Evolutionary conservation across 2,329 filamentous ascomycete genomes (phyloP).

Genomic region (Chaetomium olivaceum): DNA sequence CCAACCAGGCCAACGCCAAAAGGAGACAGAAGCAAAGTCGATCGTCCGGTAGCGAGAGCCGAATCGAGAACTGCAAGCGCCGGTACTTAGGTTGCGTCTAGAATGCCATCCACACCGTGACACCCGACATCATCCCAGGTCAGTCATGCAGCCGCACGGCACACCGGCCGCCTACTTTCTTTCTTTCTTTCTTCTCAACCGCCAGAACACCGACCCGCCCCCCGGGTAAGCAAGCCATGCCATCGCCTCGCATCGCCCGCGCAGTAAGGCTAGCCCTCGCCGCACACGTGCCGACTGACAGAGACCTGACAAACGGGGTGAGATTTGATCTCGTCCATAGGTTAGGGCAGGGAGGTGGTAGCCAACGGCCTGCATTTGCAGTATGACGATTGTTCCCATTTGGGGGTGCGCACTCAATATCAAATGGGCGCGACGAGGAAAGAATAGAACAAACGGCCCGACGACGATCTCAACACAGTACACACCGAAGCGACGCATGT

Average conservation of each 20-base stretch:
- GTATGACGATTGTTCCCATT: neutral
- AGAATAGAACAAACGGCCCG: neutral
- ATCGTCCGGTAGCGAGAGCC: slow-evolving; percentile 15
- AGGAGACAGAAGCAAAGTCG: neutral
- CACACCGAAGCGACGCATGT: too few species aligned
- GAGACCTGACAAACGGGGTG: neutral
- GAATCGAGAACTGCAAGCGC: slow-evolving; percentile 15
- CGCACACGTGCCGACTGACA: neutral
- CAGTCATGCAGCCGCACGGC: slow-evolving; percentile 2
- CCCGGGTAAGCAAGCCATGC: neutral
- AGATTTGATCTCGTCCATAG: neutral
- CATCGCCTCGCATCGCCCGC: neutral
- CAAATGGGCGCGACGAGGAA: neutral
- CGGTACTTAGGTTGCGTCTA: slow-evolving; percentile 8
- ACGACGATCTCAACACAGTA: neutral
- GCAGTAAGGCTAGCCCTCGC: neutral
- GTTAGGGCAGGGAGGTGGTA: neutral
- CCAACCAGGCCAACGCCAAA: neutral
- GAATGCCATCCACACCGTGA: neutral
- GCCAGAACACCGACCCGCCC: neutral
- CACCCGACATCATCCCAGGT: too few species aligned
- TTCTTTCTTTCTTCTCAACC: neutral
- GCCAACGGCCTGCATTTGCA: neutral
- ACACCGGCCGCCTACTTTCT: neutral
- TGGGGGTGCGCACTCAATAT: neutral